Conservation (phyloP, 331 rosid species). For the Erythrophleum ivorense region DNA sequence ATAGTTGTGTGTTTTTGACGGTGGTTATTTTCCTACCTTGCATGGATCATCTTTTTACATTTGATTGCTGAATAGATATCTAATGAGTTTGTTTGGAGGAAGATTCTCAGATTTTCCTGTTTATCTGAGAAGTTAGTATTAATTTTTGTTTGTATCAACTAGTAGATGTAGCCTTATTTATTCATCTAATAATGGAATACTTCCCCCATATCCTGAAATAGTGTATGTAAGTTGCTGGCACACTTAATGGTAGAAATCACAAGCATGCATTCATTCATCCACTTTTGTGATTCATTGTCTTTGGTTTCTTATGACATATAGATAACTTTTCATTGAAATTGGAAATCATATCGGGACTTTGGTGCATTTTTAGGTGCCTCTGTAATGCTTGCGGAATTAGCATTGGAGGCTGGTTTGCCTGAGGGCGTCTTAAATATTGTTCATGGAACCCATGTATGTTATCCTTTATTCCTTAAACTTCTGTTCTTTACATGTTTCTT, state of each 20-base stretch:
- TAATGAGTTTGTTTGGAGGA: background rate
- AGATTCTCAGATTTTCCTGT: background rate
- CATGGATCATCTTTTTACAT: background rate
- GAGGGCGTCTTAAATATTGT: constrained; percentile 90
- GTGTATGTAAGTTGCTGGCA: background rate
- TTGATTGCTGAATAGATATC: background rate
- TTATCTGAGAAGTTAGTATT: background rate
- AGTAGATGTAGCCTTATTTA: background rate
- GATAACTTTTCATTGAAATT: constrained; percentile 21
- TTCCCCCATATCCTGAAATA: background rate
- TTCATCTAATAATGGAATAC: background rate
- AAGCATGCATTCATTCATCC: background rate
- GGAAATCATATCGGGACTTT: constrained; percentile 25
- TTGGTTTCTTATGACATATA: background rate
- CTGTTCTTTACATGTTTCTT: constrained; percentile 28
- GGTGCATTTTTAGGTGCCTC: constrained; percentile 75
- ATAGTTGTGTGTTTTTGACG: background rate
- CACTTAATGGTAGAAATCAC: background rate
- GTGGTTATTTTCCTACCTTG: constrained; percentile 6
- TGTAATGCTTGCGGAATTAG: constrained; percentile 87
- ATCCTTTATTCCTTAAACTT: constrained; percentile 5
- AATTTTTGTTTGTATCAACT: background rate
- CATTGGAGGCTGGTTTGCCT: constrained; percentile 97
- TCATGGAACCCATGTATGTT: constrained; percentile 86
- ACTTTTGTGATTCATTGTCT: background rate